These are phyloP conservation scores for Leccinum griseonigrum DNA, from an alignment of 1,284 basidiomycete genomes.

Conservation along the genomic window DNA sequence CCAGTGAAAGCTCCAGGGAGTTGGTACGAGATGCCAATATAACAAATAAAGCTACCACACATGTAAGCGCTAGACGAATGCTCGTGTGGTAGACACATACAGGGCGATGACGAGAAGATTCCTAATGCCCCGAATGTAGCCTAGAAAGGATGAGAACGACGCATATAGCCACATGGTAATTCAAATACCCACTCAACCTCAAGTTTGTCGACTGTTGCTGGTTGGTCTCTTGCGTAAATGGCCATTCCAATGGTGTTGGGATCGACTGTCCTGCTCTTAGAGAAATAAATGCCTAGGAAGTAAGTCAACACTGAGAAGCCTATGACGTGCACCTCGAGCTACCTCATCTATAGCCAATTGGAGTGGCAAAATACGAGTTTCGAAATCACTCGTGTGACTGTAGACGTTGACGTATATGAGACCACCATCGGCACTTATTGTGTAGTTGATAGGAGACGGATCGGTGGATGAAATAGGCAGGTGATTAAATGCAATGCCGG, in stretches of 20 bases:
- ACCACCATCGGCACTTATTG: constrained; percentile 66
- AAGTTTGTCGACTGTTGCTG: constrained; percentile 52
- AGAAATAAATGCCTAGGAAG: constrained; percentile 59
- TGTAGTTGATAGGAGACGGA: constrained; percentile 58
- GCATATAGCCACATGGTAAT: neutral
- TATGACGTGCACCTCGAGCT: constrained; percentile 10
- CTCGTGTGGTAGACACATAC: constrained; percentile 32
- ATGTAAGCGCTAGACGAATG: neutral
- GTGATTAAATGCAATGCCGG: constrained; percentile 63
- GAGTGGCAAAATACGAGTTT: constrained; percentile 64
- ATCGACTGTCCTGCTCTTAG: constrained; percentile 53
- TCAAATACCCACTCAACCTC: constrained; percentile 49
- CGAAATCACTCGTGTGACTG: constrained; percentile 66
- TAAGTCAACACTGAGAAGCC: neutral
- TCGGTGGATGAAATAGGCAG: constrained; percentile 45
- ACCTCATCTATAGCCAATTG: constrained; percentile 79
- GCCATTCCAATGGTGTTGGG: constrained; percentile 64
- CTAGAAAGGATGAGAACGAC: constrained; percentile 32
- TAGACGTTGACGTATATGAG: constrained; percentile 63
- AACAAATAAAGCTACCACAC: constrained; percentile 54
- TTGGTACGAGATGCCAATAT: constrained; percentile 69
- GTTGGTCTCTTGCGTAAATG: constrained; percentile 68
- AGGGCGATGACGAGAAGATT: constrained; percentile 63
- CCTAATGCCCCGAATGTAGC: constrained; percentile 59
- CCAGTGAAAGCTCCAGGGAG: constrained; percentile 64